phyloP scores from a whole-genome alignment of 495 filamentous ascomycete species.

The Jackrogersella minutella region DNA sequence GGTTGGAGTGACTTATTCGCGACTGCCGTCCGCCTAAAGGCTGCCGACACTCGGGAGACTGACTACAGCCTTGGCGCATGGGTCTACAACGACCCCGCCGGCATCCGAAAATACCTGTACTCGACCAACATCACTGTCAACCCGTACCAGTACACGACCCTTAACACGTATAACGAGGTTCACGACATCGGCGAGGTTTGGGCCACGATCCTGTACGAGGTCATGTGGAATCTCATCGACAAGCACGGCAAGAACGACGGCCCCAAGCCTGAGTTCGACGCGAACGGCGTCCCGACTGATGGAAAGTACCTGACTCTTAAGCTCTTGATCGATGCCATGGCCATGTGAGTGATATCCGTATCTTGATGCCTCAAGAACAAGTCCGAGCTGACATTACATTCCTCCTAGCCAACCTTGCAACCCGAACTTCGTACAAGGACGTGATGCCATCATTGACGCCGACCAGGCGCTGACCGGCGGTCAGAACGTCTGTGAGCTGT shows the following conservation, averaged over 20 bases:
- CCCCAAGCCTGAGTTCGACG: constrained; percentile 52
- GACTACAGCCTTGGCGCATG: constrained; percentile 57
- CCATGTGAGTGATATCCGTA: constrained; percentile 46
- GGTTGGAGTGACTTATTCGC: constrained; percentile 65
- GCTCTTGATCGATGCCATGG: constrained; percentile 61
- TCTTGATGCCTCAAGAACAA: not conserved
- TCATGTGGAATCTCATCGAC: constrained; percentile 62
- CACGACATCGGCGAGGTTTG: constrained; percentile 61
- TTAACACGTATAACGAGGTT: constrained; percentile 49
- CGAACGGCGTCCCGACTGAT: constrained; percentile 56
- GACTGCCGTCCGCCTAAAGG: constrained; percentile 59
- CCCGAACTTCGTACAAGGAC: constrained; percentile 59
- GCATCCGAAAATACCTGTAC: constrained; percentile 61
- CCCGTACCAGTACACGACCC: constrained; percentile 55
- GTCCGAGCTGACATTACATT: constrained; percentile 2
- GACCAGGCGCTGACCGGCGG: constrained; percentile 60
- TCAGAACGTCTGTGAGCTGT: constrained; percentile 58
- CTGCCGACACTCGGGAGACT: constrained; percentile 54
- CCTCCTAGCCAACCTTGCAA: constrained; percentile 56
- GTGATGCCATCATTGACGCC: constrained; percentile 63
- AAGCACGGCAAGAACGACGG: constrained; percentile 57
- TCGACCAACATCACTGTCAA: constrained; percentile 57
- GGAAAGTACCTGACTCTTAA: constrained; percentile 61
- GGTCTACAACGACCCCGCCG: constrained; percentile 49
- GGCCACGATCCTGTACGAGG: constrained; percentile 63